Base-by-base conservation (phyloP, 768 basidiomycete genomes). In the Russula emetica region DNA sequence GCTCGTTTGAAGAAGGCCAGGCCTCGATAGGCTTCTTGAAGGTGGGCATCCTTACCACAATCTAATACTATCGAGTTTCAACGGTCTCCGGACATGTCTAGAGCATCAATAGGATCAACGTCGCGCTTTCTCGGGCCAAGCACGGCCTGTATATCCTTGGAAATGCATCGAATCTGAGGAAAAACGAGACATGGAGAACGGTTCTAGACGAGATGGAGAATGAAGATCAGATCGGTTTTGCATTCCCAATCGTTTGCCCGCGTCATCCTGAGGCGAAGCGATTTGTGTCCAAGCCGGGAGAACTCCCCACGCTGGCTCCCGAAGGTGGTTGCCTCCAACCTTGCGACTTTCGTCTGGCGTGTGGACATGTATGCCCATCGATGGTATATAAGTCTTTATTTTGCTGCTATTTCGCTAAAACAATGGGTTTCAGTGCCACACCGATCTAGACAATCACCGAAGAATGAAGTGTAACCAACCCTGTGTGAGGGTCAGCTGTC, bases 71-170 rank as follows among this genome's bases (percentile, higher is more conserved):
- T 26, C 57, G 81, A 79, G 79, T n/a, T 69, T 53, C n/a, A n/a
- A n/a, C 51, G 38, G 9, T 28, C 5, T 18, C 34, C n/a, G 28
- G 50, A 55, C 70, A 38, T 64, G 16, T 22, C 10, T 45, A 69
- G 79, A 80, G 71, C 24, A 32, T 60, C 5, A 72, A 73, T 66
- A 66, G 72, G 22, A 74, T 76, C 58, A 72, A 76, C 55, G 90
- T 91, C 47, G 87, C 90, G 0, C 71, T 92, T 5, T 90, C 88
- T 24, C 79, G 90, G 24, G 89, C 90, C 5, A 80, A 83, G 55
- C 83, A 92, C 64, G 90, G 90, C 5, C 74, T 92, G 2, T 91
- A 80, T 69, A 82, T 92, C 36, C 73, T 92, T 4, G 90, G 90
- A 26, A 89, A 90, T 58, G 82, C 85, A 0, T 71, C 78, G 0